These are phyloP conservation scores for Colletotrichum sansevieriae DNA, from an alignment of 2,329 filamentous ascomycete species.

Conservation along the genomic window DNA sequence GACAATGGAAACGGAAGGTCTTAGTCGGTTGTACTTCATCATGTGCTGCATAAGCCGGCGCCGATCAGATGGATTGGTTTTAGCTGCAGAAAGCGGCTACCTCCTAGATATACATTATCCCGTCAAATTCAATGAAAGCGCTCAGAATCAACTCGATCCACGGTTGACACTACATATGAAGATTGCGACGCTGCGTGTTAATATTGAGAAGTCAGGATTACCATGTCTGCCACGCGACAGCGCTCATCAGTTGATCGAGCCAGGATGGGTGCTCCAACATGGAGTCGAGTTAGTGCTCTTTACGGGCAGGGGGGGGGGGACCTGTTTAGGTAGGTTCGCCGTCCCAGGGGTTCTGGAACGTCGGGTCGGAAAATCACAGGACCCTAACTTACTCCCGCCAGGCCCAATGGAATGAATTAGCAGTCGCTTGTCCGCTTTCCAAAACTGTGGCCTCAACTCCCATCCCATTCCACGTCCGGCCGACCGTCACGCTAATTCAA, in stretches of 20 bases:
- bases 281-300: constrained; percentile 18
- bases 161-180: no score
- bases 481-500: constrained; percentile 41
- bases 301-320: constrained; percentile 5
- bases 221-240: constrained; percentile 35
- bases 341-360: constrained; percentile 33
- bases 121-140: constrained; percentile 33
- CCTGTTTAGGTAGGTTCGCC: constrained; percentile 39
- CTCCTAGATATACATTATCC: constrained; percentile 39
- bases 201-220: constrained; percentile 21
- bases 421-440: constrained; percentile 47
- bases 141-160: constrained; percentile 13
- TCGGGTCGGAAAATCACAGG: constrained; percentile 41
- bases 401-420: constrained; percentile 24
- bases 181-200: not conserved
- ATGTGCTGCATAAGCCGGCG: constrained; percentile 38
- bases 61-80: constrained; percentile 17
- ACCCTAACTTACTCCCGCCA: constrained; percentile 42
- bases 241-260: constrained; percentile 13
- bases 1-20: constrained; percentile 22
- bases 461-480: constrained; percentile 36
- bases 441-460: constrained; percentile 61
- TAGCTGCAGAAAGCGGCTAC: constrained; percentile 33
- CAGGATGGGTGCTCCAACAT: constrained; percentile 14
- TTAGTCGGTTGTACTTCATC: constrained; percentile 32